These are phyloP conservation scores for Boechera divaricarpa DNA, from an alignment of 345 rosid species.

Conservation along the genomic window DNA sequence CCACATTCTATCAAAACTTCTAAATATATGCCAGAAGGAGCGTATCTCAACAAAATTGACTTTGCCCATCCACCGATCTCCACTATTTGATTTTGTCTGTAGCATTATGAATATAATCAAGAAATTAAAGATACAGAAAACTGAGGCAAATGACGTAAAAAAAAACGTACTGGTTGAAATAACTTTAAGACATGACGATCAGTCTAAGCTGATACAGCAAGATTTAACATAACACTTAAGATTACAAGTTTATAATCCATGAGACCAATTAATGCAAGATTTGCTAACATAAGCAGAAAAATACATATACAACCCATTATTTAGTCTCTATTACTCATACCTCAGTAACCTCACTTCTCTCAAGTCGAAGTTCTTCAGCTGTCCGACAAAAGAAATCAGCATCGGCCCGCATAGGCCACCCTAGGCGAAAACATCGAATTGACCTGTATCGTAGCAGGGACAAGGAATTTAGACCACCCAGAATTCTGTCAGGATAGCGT, in stretches of 20 bases:
- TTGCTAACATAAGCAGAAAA: slow-evolving; percentile 13
- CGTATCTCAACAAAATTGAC: slow-evolving; percentile 67
- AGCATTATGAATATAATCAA: slow-evolving; percentile 26
- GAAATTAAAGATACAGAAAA: slow-evolving; percentile 21
- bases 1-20: slow-evolving; percentile 79
- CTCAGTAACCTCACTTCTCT: slow-evolving; percentile 44
- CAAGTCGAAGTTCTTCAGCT: slow-evolving; percentile 44
- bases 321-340: slow-evolving; percentile 43
- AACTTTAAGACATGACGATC: slow-evolving; percentile 7
- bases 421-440: slow-evolving; percentile 67
- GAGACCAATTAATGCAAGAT: background rate
- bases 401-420: slow-evolving; percentile 81
- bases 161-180: background rate
- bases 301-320: background rate
- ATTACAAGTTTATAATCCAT: slow-evolving; percentile 18
- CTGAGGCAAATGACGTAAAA: background rate
- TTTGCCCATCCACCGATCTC: slow-evolving; percentile 60
- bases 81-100: slow-evolving; percentile 48
- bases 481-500: background rate
- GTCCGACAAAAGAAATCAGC: slow-evolving; percentile 69
- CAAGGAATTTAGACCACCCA: slow-evolving; percentile 5
- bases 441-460: slow-evolving; percentile 55
- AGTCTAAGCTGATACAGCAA: background rate
- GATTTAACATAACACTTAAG: slow-evolving; percentile 13
- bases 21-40: slow-evolving; percentile 68